These are phyloP conservation scores for Colletotrichum costaricense DNA, from an alignment of 2,329 filamentous ascomycete species.

Conservation along the genomic window DNA sequence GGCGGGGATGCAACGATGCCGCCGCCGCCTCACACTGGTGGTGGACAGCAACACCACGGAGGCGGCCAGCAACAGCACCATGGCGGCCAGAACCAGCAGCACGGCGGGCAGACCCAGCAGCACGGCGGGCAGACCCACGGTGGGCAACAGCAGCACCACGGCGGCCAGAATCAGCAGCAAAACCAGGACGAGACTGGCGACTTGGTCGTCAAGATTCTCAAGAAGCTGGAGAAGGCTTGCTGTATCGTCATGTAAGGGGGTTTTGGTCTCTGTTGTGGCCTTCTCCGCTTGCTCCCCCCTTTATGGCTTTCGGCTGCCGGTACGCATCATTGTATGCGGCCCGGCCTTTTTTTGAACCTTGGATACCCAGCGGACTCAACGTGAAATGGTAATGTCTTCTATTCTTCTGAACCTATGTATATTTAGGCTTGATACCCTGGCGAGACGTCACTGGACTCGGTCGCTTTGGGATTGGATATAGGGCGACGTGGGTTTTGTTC, in stretches of 20 bases:
- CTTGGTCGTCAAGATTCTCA: conserved; percentile 70
- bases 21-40: conserved; percentile 50
- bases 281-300: neutral
- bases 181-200: conserved; percentile 67
- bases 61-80: conserved; percentile 56
- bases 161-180: conserved; percentile 50
- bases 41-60: conserved; percentile 51
- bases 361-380: conserved; percentile 7
- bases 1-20: conserved; percentile 72
- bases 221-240: conserved; percentile 75
- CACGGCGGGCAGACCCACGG: conserved; percentile 47
- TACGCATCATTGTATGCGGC: neutral
- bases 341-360: neutral
- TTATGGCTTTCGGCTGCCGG: neutral
- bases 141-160: conserved; percentile 53
- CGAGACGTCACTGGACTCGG: conserved; percentile 11
- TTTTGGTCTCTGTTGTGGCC: neutral
- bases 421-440: neutral
- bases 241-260: conserved; percentile 78
- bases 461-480: neutral
- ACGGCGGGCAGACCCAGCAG: conserved; percentile 52
- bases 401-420: conserved; percentile 7
- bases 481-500: neutral
- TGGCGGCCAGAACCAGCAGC: conserved; percentile 53
- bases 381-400: conserved; percentile 16